Evolutionary conservation across 83 land plant species (phyloP).

Genomic region (Isoetes engelmannii): DNA sequence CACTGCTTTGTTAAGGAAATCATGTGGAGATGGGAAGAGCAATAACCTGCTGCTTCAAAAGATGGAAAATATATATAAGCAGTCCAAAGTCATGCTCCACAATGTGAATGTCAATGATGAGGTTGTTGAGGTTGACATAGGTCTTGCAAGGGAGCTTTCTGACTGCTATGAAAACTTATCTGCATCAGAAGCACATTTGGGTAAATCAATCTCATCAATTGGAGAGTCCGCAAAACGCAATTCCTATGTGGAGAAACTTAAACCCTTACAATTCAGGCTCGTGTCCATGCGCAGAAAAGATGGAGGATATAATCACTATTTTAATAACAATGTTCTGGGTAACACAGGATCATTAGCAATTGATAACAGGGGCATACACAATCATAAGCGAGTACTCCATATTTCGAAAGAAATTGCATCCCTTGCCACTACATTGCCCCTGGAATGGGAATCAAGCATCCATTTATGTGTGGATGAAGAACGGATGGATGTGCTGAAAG

Average conservation of each 20-base stretch:
- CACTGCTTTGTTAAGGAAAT: no score
- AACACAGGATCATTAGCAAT: not conserved
- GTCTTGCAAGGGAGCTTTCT: no score
- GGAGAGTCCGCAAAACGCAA: no score
- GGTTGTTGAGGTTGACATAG: no score
- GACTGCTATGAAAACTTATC: no score
- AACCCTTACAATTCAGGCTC: conserved; percentile 1
- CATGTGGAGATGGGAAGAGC: no score
- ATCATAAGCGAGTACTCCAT: not conserved
- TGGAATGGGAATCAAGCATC: conserved; percentile 25
- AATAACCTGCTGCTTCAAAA: no score
- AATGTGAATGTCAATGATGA: no score
- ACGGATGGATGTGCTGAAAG: conserved; percentile 35
- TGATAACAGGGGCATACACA: not conserved
- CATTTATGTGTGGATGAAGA: conserved; percentile 34
- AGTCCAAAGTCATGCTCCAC: no score
- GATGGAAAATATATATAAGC: no score
- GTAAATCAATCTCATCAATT: no score
- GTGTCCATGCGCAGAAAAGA: not conserved
- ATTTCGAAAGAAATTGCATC: conserved; percentile 4
- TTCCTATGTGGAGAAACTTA: not conserved
- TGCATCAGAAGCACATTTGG: no score
- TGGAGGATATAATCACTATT: not conserved
- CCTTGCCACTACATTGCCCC: conserved; percentile 7
- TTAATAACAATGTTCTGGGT: not conserved